Base-by-base conservation (phyloP, 371 early-diverging fungal genomes). In the Umbelopsis sp. region DNA sequence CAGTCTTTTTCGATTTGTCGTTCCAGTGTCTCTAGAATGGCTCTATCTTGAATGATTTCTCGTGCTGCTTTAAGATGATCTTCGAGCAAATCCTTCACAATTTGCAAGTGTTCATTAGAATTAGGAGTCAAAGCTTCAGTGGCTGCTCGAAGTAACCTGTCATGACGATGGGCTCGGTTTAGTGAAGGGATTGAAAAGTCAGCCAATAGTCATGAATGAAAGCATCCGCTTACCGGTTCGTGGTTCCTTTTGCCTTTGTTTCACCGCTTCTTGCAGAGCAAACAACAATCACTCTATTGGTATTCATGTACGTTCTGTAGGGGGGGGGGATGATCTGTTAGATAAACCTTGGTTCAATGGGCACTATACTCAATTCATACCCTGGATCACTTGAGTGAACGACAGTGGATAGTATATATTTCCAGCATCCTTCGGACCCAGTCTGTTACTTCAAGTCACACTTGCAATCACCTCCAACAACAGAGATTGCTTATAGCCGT, bases 231-330 rank as follows among this genome's bases (percentile, higher is more conserved):
- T 80, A 83, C 88, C 83, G 76, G 41, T 90, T 89, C 51, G 93
- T 94, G 10, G 94, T 94, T 44, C 93, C 93, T 45, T 87, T 86
- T 32, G 89, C 76, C 71, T 94, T 94, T 66, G 83, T 84, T 51
- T 93, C 87, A 63, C 90, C 89, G 73, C 94, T 93, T 51, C 93
- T 74, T 14, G 93, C 94, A 10, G 93, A 93, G 71, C 94, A 94
- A 37, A 94, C 94, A 18, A 94, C 90, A 2, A 89, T 87, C 10
- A 93, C 86, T 63, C 91, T 83, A 71, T 93, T 84, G 37, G 74
- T 73, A 11, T 80, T 68, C 25, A 83, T 64, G 63, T 76, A 83
- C 1, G 76, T 72, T 20, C 83, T 82, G 65, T 5, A 32, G 62
- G 37, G 50, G 48, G 35, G 12, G 14, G 45, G 44, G 20, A 22